Conservation (phyloP, 2,329 filamentous ascomycete species). For the Curvularia sp. region DNA sequence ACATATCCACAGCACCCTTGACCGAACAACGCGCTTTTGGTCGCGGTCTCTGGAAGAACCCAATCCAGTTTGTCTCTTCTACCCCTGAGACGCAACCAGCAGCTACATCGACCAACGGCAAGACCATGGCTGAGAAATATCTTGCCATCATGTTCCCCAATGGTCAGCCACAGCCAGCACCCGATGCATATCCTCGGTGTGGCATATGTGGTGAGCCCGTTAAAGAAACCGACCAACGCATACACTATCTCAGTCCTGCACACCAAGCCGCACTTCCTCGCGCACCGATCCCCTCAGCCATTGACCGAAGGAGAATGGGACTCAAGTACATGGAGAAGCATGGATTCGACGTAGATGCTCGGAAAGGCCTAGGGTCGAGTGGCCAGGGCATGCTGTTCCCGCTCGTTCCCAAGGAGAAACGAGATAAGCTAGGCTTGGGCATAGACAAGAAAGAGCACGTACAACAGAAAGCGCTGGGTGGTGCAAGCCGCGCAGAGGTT, state of each 20-base stretch:
- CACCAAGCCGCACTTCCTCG: slow-evolving; percentile 75
- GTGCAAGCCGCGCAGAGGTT: slow-evolving; percentile 45
- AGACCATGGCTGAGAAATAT: slow-evolving; percentile 67
- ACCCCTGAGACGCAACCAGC: slow-evolving; percentile 34
- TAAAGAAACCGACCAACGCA: slow-evolving; percentile 32
- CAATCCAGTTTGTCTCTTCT: slow-evolving; percentile 66
- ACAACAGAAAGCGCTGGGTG: slow-evolving; percentile 49
- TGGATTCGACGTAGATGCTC: slow-evolving; percentile 77
- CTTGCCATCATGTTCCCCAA: slow-evolving; percentile 70
- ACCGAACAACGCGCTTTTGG: slow-evolving; percentile 65
- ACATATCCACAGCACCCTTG: slow-evolving; percentile 66
- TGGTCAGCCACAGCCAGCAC: slow-evolving; percentile 30
- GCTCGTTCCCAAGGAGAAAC: slow-evolving; percentile 74
- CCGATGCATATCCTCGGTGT: slow-evolving; percentile 35
- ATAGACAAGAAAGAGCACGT: slow-evolving; percentile 52
- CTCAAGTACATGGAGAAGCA: slow-evolving; percentile 69
- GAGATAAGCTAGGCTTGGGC: slow-evolving; percentile 77
- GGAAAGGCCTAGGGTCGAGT: slow-evolving; percentile 72
- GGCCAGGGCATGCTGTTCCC: slow-evolving; percentile 77
- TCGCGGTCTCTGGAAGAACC: slow-evolving; percentile 67
- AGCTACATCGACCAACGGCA: slow-evolving; percentile 53
- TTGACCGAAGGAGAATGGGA: slow-evolving; percentile 75
- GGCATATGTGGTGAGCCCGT: slow-evolving; percentile 49
- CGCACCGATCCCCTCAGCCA: slow-evolving; percentile 73
- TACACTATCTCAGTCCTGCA: slow-evolving; percentile 67